Evolutionary conservation across 352 stramenopile species (phyloP).

Genomic region (Pythium scleroteichum): DNA sequence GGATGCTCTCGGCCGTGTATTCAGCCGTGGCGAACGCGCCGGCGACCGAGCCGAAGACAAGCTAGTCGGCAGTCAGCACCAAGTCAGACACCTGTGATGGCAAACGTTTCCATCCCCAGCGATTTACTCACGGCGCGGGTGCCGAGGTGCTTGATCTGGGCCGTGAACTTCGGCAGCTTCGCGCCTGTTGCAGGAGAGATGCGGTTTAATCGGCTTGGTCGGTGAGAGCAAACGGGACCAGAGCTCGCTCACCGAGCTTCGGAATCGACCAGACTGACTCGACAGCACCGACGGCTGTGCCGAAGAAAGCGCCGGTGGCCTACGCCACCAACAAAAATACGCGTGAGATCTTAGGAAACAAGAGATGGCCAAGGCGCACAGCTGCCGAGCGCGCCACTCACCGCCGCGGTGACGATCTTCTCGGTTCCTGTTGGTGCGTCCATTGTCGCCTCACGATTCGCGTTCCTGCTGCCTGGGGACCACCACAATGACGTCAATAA

Average conservation of each 20-base stretch:
- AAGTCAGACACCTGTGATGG: no score
- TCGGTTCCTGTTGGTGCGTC: constrained; percentile 60
- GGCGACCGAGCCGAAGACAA: constrained; percentile 69
- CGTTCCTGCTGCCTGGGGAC: constrained; percentile 15
- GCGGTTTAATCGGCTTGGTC: no score
- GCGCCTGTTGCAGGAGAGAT: constrained; percentile 57
- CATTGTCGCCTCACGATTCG: constrained; percentile 44
- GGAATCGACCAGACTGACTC: constrained; percentile 89
- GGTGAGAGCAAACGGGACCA: not conserved
- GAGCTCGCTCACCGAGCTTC: constrained; percentile 64
- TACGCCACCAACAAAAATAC: constrained; percentile 17
- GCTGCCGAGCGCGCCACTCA: constrained; percentile 23
- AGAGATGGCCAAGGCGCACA: not conserved
- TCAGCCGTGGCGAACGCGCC: constrained; percentile 70
- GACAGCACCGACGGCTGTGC: constrained; percentile 63
- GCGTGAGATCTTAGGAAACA: no score
- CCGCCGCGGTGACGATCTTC: constrained; percentile 80
- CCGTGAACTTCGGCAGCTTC: constrained; percentile 80
- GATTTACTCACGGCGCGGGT: constrained; percentile 56
- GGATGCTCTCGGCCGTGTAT: constrained; percentile 58
- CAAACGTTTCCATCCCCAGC: no score
- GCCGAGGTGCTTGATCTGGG: constrained; percentile 81
- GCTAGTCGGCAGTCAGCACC: constrained; percentile 30
- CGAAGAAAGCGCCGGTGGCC: constrained; percentile 79
- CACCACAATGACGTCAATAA: constrained; percentile 20